Evolutionary conservation across 345 rosid genomes (phyloP).

Genomic region (Syzygium oleosum): DNA sequence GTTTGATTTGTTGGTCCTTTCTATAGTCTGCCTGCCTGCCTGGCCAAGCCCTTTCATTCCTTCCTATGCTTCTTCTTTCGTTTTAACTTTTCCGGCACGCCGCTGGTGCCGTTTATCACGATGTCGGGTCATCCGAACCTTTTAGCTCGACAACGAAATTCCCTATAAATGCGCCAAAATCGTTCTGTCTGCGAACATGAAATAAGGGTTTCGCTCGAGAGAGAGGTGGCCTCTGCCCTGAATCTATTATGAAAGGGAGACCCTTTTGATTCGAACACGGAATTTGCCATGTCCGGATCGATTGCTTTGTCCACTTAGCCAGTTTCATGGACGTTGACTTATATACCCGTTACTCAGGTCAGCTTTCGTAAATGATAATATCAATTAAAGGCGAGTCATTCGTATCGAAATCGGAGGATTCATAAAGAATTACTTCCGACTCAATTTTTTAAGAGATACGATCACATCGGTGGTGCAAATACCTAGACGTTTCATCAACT

Average conservation of each 20-base stretch:
- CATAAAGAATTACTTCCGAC: background rate
- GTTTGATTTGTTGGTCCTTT: background rate
- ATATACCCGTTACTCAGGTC: background rate
- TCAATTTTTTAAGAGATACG: background rate
- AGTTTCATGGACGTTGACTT: background rate
- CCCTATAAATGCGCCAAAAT: too few species aligned
- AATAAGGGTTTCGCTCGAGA: too few species aligned
- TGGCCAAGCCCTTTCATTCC: background rate
- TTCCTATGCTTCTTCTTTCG: background rate
- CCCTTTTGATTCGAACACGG: background rate
- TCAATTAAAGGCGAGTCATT: background rate
- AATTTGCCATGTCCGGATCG: rapidly evolving
- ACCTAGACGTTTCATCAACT: background rate
- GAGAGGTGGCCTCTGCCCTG: background rate
- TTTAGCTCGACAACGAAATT: background rate
- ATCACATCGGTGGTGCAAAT: background rate
- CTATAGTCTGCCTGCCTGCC: background rate
- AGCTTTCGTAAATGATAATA: background rate
- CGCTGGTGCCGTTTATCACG: rapidly evolving
- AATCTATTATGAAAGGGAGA: background rate
- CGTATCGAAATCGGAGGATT: background rate
- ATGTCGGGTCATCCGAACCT: background rate
- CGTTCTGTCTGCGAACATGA: too few species aligned
- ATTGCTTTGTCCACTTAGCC: background rate
- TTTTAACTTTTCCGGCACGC: background rate